Evolutionary conservation across 169 alveolate genomes (phyloP), one percentile per base, ranked within the genome.

Genomic region (Babesia sp.): DNA sequence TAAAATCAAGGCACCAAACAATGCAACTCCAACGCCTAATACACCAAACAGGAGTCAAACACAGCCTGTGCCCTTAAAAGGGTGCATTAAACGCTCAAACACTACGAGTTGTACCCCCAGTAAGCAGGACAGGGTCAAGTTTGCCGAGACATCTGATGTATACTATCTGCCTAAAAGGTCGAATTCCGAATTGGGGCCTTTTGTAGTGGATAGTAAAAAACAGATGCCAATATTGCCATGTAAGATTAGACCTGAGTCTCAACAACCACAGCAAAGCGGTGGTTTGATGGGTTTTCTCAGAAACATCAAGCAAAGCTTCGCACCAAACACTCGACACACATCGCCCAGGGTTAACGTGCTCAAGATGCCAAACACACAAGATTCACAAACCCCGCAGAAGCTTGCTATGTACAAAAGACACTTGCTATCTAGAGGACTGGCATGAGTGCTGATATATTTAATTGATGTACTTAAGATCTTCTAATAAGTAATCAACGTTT

Each of bases 111-210:
- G 74, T 26, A 36, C 42, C 9, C 72, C 72, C 26, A 18, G 18
- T 50, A 64, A 64, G 48, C 64, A 28, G 42, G 69, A 57, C 20
- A 57, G 74, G 31, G 83, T 72, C 48, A 72, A 72, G 29, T 72
- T 72, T 60, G 83, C 83, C 6, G 83, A 72, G 36, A 56, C 63
- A 22, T 72, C 83, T 5, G 83, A 72, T 48, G 73, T 72, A 20
- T 72, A 72, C 55, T 72, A 53, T 24, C 45, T 72, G 26, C 83
- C 83, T 0, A 57, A 72, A 53, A 41, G 83, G 73, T 72, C 83
- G 20, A 53, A 50, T 26, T 72, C 83, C n/a, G 83, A 75, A 29
- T 22, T 44, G 34, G 71, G 70, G 18, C 70, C 78, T 0, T 48
- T 45, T 22, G 36, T 48, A 2, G 71, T 26, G 28, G 63, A 60